Conservation (phyloP, 176 grass and related monocot species). For the Musa itinerans region DNA sequence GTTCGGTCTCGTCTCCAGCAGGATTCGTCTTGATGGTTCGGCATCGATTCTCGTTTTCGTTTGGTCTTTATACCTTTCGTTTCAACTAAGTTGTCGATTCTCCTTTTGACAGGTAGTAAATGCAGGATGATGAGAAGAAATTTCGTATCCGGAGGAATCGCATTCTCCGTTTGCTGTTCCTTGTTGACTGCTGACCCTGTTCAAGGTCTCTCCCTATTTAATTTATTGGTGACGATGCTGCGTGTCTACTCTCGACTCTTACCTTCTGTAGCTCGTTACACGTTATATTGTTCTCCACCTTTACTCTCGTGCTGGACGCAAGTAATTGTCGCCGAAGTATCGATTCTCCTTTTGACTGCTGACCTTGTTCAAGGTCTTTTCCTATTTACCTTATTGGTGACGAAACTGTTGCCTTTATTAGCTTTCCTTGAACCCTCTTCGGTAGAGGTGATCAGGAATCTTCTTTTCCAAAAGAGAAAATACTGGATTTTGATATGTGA, state of each 20-base stretch:
- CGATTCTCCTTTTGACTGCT: constrained; percentile 5
- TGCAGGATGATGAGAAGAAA: constrained; percentile 54
- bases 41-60: not conserved
- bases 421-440: too few relatives aligned
- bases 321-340: too few relatives aligned
- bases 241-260: constrained; percentile 35
- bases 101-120: constrained; percentile 25
- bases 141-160: constrained; percentile 45
- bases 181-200: constrained; percentile 14
- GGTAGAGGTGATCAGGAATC: too few relatives aligned
- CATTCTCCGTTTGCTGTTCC: constrained; percentile 68
- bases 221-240: constrained; percentile 24
- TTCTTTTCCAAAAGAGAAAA: too few relatives aligned
- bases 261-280: not conserved
- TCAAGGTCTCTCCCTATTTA: constrained; percentile 3
- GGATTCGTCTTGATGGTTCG: constrained; percentile 19
- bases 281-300: not conserved
- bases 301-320: too few relatives aligned
- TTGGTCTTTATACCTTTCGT: not conserved
- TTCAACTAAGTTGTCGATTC: not conserved
- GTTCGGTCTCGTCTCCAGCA: not conserved
- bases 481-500: too few relatives aligned
- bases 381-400: constrained; percentile 22
- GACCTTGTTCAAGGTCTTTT: constrained; percentile 11
- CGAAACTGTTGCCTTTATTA: not conserved